Evolutionary conservation across 139 green algal species (phyloP), one percentile per base, ranked within the genome.

Genomic region (Micractinium conductrix): DNA sequence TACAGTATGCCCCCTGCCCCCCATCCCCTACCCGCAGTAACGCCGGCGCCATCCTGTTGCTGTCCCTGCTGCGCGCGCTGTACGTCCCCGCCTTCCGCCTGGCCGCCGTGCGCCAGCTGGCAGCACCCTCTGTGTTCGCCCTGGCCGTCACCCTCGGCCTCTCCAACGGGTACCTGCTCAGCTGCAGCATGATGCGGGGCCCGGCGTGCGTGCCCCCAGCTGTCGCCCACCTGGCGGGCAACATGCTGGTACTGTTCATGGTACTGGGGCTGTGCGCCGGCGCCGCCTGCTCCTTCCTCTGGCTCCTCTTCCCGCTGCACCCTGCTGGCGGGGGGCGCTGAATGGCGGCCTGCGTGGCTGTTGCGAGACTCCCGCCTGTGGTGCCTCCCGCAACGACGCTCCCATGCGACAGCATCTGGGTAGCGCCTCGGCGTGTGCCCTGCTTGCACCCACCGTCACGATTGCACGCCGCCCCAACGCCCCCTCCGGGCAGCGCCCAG

Each of bases 161-260:
- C 30, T 87, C 80, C 38, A 96, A 95, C 80, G 95, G 95, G 50
- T 91, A 91, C 60, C 63, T 95, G 14, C 94, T 91, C 0, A 78
- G 86, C 6, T 84, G 86, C 35, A 42, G 79, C 26, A 92, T 96
- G 88, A 90, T 91, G 17, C 73, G 84, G 6, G 81, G 82, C 9
- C 87, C 80, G 24, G 60, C 42, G 0, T 43, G 28, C 3, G 72
- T 87, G n/a, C 50, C n/a, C 8, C 5, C 40, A 6, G 45, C 26
- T 1, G 60, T 82, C 19, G 84, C 81, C 26, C 90, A 93, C 40
- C 68, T 90, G 35, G 89, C 87, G 62, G 87, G 91, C 60, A 93
- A 93, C 50, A 74, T 97, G 50, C 90, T 96, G 89, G 95, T 98
- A 28, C 74, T 98, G 2, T 90, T 87, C 14, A 86, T 98, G 63